Percentiles rank a stretch among this genome's conserved stretches.
Conservation (phyloP, 257 asterid species). For the Solanum verrucosum region DNA sequence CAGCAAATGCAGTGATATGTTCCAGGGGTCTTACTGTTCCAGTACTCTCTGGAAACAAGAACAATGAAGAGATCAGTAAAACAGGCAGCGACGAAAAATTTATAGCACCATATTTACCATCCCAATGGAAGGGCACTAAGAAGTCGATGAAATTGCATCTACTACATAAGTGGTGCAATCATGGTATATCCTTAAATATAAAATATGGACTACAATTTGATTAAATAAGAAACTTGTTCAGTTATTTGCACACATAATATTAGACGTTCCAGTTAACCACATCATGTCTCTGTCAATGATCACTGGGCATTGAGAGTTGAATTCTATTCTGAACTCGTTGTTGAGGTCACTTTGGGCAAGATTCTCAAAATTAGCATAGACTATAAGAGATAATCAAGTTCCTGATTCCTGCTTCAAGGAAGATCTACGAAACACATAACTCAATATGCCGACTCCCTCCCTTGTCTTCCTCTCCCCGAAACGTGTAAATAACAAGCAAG, state of each 20-base stretch:
- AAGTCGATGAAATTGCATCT: background rate
- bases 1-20: slow-evolving; percentile 88
- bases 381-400: background rate
- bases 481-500: background rate
- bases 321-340: background rate
- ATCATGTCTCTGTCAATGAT: background rate
- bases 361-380: background rate
- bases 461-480: background rate
- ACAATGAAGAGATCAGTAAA: background rate
- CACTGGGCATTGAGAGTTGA: background rate
- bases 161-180: background rate
- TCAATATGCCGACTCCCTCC: background rate
- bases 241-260: background rate
- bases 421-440: background rate
- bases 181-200: background rate
- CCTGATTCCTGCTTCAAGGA: background rate
- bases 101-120: background rate
- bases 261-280: background rate
- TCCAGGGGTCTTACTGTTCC: slow-evolving; percentile 80
- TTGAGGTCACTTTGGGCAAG: background rate
- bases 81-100: background rate
- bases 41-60: slow-evolving; percentile 55
- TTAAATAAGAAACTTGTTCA: background rate
- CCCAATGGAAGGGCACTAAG: background rate
- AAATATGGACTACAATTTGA: background rate